A percentile compares a stretch with the other conserved stretches of the same genome.
Evolutionary conservation across 2,329 filamentous ascomycete genomes (phyloP).

Genomic region (Cladobotryum protrusum): DNA sequence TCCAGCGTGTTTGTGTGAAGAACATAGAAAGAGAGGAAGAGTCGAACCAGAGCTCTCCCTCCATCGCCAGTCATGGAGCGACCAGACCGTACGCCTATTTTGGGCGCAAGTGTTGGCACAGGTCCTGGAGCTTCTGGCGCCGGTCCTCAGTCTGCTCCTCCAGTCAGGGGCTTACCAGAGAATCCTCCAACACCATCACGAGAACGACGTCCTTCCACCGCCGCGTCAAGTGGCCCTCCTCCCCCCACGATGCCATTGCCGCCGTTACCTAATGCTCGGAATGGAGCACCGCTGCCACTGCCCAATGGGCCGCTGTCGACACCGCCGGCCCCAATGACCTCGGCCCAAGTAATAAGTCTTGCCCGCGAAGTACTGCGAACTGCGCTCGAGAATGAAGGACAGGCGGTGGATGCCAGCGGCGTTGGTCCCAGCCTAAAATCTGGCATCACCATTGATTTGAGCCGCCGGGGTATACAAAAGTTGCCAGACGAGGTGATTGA

Average conservation of each 20-base stretch:
- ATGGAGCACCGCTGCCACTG: conserved; percentile 33
- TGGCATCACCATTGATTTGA: conserved; percentile 72
- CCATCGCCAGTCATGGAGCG: conserved; percentile 26
- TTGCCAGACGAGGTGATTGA: conserved; percentile 69
- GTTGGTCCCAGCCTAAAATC: conserved; percentile 57
- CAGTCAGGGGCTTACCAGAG: conserved; percentile 34
- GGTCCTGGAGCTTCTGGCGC: conserved; percentile 10
- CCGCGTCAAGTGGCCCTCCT: conserved; percentile 35
- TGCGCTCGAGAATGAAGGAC: conserved; percentile 60
- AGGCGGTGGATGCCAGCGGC: conserved; percentile 54
- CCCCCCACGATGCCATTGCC: conserved; percentile 34
- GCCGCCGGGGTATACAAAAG: conserved; percentile 65
- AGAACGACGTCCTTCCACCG: conserved; percentile 32
- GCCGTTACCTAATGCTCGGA: conserved; percentile 42
- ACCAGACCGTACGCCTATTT: conserved; percentile 26
- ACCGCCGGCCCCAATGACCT: conserved; percentile 47
- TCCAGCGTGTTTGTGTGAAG: neutral
- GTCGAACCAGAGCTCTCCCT: neutral
- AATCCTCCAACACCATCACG: conserved; percentile 24
- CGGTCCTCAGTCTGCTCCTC: conserved; percentile 20
- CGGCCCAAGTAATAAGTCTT: conserved; percentile 58
- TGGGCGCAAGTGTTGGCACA: conserved; percentile 13
- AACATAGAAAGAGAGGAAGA: neutral
- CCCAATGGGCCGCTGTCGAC: conserved; percentile 32
- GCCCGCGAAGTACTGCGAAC: conserved; percentile 61